These are phyloP conservation scores for Marsdenia floribunda DNA, from an alignment of 257 asterid genomes.

Conservation along the genomic window DNA sequence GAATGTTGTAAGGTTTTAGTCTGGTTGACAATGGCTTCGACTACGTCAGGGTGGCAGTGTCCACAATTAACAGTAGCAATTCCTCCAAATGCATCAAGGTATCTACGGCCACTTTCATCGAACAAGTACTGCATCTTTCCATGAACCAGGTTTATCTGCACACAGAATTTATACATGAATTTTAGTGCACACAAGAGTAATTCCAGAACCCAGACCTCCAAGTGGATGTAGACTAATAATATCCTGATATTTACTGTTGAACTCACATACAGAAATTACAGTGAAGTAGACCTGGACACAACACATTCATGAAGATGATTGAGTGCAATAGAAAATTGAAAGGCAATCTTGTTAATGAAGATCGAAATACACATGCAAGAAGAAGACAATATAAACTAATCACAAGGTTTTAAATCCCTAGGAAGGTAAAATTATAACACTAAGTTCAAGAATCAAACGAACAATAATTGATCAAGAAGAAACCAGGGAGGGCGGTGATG, in stretches of 20 bases:
- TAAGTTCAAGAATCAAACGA: not conserved
- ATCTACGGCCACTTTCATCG: conserved; percentile 61
- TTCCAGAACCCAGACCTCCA: not conserved
- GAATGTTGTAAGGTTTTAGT: conserved; percentile 56
- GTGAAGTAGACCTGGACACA: not conserved
- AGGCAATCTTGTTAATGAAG: not conserved
- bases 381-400: conserved; percentile 9
- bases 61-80: conserved; percentile 78
- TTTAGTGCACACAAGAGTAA: not conserved
- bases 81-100: conserved; percentile 66
- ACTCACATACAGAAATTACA: not conserved
- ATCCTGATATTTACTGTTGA: not conserved
- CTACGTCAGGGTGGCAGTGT: conserved; percentile 80
- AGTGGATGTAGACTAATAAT: not conserved
- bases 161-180: not conserved
- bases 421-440: not conserved
- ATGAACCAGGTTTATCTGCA: conserved; percentile 60
- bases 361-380: not conserved
- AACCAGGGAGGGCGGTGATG: not conserved
- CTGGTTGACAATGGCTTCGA: conserved; percentile 54
- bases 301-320: not conserved
- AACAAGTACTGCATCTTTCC: conserved; percentile 78
- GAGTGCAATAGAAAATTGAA: not conserved
- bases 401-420: not conserved
- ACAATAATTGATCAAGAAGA: not conserved